A percentile compares a stretch with the other conserved stretches of the same genome.
These are phyloP conservation scores for Colletotrichum musicola DNA, from an alignment of 2,329 filamentous ascomycete species.

Conservation along the genomic window DNA sequence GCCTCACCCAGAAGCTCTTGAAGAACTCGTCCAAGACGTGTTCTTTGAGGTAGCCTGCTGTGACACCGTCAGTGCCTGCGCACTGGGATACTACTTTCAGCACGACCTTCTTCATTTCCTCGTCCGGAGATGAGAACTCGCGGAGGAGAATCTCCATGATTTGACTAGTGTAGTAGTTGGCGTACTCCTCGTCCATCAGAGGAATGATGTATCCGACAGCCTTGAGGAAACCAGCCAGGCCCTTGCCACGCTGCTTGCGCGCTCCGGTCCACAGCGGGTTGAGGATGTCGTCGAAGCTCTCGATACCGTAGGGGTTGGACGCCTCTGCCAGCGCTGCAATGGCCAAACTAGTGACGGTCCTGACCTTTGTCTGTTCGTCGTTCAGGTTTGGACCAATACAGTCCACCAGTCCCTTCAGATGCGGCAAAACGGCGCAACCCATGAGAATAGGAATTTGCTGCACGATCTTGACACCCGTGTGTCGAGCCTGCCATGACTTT, in stretches of 20 bases:
- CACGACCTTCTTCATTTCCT: slow-evolving; percentile 99
- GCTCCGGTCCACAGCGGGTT: slow-evolving; percentile 98
- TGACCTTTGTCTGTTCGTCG: slow-evolving; percentile 97
- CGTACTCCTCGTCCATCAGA: slow-evolving; percentile 99
- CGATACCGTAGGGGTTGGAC: slow-evolving; percentile 97
- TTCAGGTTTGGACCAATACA: slow-evolving; percentile 97
- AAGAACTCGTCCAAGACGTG: slow-evolving; percentile 97
- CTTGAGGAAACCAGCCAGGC: slow-evolving; percentile 94
- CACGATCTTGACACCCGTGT: slow-evolving; percentile 99
- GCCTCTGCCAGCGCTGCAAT: slow-evolving; percentile 96
- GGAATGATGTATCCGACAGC: slow-evolving; percentile 98
- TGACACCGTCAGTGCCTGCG: slow-evolving; percentile 93
- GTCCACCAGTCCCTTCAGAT: slow-evolving; percentile 95
- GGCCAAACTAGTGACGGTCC: slow-evolving; percentile 94
- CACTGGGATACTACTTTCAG: slow-evolving; percentile 98
- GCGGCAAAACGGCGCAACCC: slow-evolving; percentile 95
- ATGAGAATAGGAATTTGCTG: slow-evolving; percentile 99
- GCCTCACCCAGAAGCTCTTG: slow-evolving; percentile 97
- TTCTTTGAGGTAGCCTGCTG: slow-evolving; percentile 93
- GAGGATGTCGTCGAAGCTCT: slow-evolving; percentile 97
- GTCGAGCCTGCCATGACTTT: slow-evolving; percentile 98
- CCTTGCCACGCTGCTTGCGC: slow-evolving; percentile 95
- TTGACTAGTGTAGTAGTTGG: slow-evolving; percentile 98
- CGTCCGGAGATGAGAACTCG: slow-evolving; percentile 96
- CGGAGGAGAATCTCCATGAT: slow-evolving; percentile 98